Evolutionary conservation across 2,329 filamentous ascomycete genomes (phyloP), one percentile per base, ranked within the genome.

Genomic region (Phialophora tarda): DNA sequence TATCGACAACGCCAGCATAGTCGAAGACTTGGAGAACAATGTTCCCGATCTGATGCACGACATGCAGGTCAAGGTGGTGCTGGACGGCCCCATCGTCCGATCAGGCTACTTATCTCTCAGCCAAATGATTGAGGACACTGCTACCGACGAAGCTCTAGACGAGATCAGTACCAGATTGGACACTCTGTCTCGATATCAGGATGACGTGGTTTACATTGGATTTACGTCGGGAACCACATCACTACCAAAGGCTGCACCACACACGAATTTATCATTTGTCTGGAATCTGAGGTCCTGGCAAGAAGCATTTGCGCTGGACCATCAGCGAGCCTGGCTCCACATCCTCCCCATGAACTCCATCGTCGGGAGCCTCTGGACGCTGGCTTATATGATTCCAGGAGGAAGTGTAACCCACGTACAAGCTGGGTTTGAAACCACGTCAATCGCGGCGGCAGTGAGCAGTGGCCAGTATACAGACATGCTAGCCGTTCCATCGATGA

Each of bases 341-440:
- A 59, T 64, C 14, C 41, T 64, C 17, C 62, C 62, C 12, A 64
- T 64, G 62, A 64, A 64, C 62, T 64, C 62, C 6, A 60, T 64
- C 44, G 62, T 64, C 4, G 62, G 62, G n/a, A 64, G 62, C 34
- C 53, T 47, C 4, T 64, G 62, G 62, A 64, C 62, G 32, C 62
- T 64, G 1, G 55, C 62, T 2, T 64, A 64, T 44, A 34, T 64
- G 4, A 47, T 64, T 4, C 32, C 62, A n/a, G 62, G 62, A 21
- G 62, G 62, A 24, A 59, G 62, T 44, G 62, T 64, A 4, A 64
- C 62, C 3, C 62, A 64, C 23, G 62, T 59, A 12, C 10, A 12
- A 34, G 10, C 10, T 34, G 32, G 32, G 32, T 34, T 34, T 34
- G 32, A 34, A 11, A 44, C 34, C 14, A 23, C 34, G 7, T 53